Evolutionary conservation across 1,284 basidiomycete genomes (phyloP), one percentile per base, ranked within the genome.

Genomic region (Apiotrichum porosum): DNA sequence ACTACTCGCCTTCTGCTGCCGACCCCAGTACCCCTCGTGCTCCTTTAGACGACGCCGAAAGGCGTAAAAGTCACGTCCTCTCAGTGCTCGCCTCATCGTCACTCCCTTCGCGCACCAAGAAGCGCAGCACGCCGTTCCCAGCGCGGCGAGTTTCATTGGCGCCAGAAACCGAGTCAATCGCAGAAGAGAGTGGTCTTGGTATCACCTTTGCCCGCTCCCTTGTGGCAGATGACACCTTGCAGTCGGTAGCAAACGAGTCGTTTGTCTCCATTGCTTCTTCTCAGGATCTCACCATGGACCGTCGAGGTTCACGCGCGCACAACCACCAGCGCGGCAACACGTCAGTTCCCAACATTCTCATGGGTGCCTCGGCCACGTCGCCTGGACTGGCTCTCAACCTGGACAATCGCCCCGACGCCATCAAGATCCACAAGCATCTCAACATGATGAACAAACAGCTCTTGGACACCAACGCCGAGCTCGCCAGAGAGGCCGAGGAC

Each of bases 381-480:
- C 44, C 48, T 4, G 47, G 45, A 15, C 34, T 42, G 14, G n/a
- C 39, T 17, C 40, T 42, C 14, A 48, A 56, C 26, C 33, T 52
- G 19, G 68, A 71, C 28, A 57, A 55, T n/a, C 61, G 66, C 1
- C 68, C 62, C 4, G 62, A 70, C 37, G 66, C 63, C 3, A 54
- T 63, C 54, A 74, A 74, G 43, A 68, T 74, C 15, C 66, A 70
- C 41, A 68, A 66, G 54, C 70, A 74, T 37, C 62, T 72, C 23
- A 71, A 71, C 39, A 64, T 66, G 28, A 69, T 73, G 67, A 73
- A 71, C 52, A 62, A 67, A 45, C 68, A 69, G 37, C 49, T 72
- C 4, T 54, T 69, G 10, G 64, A 66, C 21, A 62, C 63, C 21
- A 70, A 70, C 43, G 59, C 58, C 6, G 63, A 65, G 13, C 58